phyloP scores from a whole-genome alignment of 2,329 filamentous ascomycete species.

The Fusarium drepaniforme region DNA sequence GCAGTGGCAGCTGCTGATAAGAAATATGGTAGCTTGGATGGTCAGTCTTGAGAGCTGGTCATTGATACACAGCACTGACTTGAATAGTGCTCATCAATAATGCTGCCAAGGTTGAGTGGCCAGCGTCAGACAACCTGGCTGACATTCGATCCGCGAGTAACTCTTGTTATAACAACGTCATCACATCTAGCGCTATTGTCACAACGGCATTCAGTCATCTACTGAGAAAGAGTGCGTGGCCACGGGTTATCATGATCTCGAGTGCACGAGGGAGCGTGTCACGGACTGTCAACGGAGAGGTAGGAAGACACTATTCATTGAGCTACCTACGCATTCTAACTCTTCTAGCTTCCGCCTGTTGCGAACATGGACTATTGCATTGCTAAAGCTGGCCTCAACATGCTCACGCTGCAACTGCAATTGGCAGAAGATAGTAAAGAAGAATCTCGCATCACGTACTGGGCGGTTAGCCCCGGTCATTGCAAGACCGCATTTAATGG shows the following conservation, averaged over 20 bases:
- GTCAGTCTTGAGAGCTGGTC: neutral
- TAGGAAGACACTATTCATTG: rapidly evolving
- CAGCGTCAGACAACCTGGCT: neutral
- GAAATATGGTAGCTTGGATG: neutral
- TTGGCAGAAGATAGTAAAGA: neutral
- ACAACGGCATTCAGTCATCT: neutral
- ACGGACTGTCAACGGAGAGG: constrained; percentile 2
- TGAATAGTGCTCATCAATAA: constrained; percentile 5
- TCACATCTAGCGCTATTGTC: constrained; percentile 4
- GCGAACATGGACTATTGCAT: constrained; percentile 19
- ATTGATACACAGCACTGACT: rapidly evolving
- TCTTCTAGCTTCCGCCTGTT: constrained; percentile 8
- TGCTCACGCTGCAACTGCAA: constrained; percentile 12
- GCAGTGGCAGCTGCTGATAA: neutral
- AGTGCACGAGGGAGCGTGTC: constrained; percentile 14
- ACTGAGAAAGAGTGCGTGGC: neutral
- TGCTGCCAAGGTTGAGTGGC: constrained; percentile 6
- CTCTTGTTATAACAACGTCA: constrained; percentile 13
- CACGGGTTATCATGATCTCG: constrained; percentile 20
- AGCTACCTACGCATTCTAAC: neutral
- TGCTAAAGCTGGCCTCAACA: constrained; percentile 12
- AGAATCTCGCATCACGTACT: neutral
- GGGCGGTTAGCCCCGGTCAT: constrained; percentile 14
- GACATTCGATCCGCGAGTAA: constrained; percentile 7
- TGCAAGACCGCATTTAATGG: constrained; percentile 23